Conservation (phyloP, 352 stramenopile genomes). For the Globisporangium cylindrosporum region DNA sequence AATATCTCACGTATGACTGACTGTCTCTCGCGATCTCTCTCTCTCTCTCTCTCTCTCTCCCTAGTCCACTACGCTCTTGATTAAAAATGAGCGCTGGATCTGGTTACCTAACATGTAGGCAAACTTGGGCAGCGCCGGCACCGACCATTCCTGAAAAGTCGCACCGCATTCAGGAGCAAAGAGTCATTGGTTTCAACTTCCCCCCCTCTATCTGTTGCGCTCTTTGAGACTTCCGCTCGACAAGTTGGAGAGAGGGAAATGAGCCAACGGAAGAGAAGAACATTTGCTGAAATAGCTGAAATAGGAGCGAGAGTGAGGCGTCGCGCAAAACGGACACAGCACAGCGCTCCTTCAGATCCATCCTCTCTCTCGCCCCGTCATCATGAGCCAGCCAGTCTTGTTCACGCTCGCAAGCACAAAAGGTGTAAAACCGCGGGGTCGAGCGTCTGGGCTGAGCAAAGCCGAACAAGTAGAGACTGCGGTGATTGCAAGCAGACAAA, state of each 20-base stretch:
- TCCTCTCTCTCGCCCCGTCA: too few species aligned
- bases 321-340: conserved; percentile 4
- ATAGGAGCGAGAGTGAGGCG: not conserved
- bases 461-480: too few species aligned
- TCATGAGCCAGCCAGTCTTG: not conserved
- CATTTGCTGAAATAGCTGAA: not conserved
- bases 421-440: too few species aligned
- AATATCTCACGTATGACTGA: not conserved
- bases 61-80: not conserved
- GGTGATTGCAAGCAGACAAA: too few species aligned
- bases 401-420: not conserved
- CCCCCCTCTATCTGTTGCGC: not conserved
- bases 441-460: too few species aligned
- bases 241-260: too few species aligned
- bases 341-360: conserved; percentile 1
- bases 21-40: too few species aligned
- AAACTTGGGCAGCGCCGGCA: too few species aligned
- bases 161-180: not conserved
- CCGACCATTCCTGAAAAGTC: conserved; percentile 5
- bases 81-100: conserved; percentile 1
- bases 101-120: not conserved
- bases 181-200: conserved; percentile 7
- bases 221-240: not conserved
- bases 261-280: not conserved
- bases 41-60: too few species aligned